These are phyloP conservation scores for Alternaria gansuensis DNA, from an alignment of 2,329 filamentous ascomycete genomes.

Conservation along the genomic window DNA sequence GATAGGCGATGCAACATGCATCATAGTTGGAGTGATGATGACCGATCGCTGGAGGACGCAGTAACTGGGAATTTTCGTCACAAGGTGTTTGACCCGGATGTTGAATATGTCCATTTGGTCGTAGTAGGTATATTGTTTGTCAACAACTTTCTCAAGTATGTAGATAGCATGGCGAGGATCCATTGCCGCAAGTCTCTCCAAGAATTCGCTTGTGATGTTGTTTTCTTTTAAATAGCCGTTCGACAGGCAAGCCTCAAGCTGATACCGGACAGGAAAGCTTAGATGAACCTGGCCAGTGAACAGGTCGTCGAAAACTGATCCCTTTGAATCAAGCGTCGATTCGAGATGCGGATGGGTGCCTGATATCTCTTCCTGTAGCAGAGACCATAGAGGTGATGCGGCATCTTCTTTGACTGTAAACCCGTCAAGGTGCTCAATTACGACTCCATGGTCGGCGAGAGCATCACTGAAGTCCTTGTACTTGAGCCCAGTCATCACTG, in stretches of 20 bases:
- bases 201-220: constrained; percentile 72
- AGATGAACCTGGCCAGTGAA: constrained; percentile 38
- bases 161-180: constrained; percentile 65
- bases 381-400: constrained; percentile 31
- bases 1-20: constrained; percentile 78
- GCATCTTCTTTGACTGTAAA: constrained; percentile 54
- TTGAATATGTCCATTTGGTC: constrained; percentile 79
- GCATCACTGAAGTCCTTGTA: constrained; percentile 61
- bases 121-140: constrained; percentile 68
- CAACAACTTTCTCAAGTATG: constrained; percentile 77
- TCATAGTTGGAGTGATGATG: constrained; percentile 81
- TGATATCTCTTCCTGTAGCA: constrained; percentile 45
- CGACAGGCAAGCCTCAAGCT: constrained; percentile 93
- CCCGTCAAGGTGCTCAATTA: constrained; percentile 54
- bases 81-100: constrained; percentile 43
- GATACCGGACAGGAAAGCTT: constrained; percentile 79
- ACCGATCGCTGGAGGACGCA: constrained; percentile 80
- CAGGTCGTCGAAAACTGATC: constrained; percentile 43
- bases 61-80: constrained; percentile 69
- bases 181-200: constrained; percentile 66
- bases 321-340: constrained; percentile 1
- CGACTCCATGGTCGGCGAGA: constrained; percentile 77
- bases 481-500: constrained; percentile 39
- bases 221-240: constrained; percentile 79
- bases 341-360: constrained; percentile 37